Conservation (phyloP, 139 green algal genomes). For the Penium margaritaceum region DNA sequence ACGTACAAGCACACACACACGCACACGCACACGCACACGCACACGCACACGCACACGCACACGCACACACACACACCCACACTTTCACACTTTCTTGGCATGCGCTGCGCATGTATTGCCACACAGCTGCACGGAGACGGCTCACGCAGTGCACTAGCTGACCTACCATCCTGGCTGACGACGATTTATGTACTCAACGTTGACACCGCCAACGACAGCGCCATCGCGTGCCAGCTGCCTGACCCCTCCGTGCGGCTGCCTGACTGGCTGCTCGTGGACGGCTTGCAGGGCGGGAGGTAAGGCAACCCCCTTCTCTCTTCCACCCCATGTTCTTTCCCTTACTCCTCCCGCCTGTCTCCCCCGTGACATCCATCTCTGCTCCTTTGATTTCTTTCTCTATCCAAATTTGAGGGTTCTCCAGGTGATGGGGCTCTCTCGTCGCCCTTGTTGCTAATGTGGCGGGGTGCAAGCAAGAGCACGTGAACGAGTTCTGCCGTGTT, state of each 20-base stretch:
- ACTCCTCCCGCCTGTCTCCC: too few species aligned
- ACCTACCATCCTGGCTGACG: conserved; percentile 40
- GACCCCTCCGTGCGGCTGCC: neutral
- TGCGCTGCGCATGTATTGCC: conserved; percentile 11
- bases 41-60: neutral
- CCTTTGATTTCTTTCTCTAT: too few species aligned
- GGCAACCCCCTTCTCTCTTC: too few species aligned
- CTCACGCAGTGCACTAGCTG: conserved; percentile 25
- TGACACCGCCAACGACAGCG: conserved; percentile 43
- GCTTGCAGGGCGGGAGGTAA: conserved; percentile 34
- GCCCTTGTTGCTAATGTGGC: too few species aligned
- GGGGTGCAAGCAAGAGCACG: too few species aligned
- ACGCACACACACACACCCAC: neutral
- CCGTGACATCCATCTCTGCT: too few species aligned
- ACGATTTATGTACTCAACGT: conserved; percentile 49
- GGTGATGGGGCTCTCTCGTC: too few species aligned
- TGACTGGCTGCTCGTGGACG: conserved; percentile 46
- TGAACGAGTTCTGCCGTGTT: too few species aligned
- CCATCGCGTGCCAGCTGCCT: conserved; percentile 15
- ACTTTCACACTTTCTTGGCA: conserved; percentile 4
- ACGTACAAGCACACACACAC: too few species aligned
- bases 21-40: neutral
- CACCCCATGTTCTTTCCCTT: too few species aligned
- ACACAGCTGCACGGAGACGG: conserved; percentile 53
- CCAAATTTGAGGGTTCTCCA: too few species aligned